Conservation (phyloP, 352 stramenopile genomes). For the Elongisporangium undulatum region DNA sequence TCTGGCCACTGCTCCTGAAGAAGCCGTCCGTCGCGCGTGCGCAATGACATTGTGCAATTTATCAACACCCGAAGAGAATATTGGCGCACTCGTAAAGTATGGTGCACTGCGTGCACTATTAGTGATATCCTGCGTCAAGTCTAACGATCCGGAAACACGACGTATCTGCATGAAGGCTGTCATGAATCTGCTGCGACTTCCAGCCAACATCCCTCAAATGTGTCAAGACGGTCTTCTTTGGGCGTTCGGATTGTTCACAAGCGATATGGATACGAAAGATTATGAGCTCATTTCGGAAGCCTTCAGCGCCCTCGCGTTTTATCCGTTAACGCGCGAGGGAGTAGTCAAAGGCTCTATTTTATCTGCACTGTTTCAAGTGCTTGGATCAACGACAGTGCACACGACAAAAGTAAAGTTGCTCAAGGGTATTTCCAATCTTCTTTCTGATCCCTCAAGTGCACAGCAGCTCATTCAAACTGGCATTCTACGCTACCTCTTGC, state of each 20-base stretch:
- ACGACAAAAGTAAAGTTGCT: slow-evolving; percentile 38
- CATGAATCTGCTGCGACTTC: slow-evolving; percentile 55
- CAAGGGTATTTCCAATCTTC: slow-evolving; percentile 43
- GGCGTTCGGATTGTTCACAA: slow-evolving; percentile 60
- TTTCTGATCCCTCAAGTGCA: slow-evolving; percentile 29
- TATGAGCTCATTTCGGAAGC: slow-evolving; percentile 60
- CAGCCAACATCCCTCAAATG: slow-evolving; percentile 43
- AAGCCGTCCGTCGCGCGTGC: slow-evolving; percentile 61
- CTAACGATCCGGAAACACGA: slow-evolving; percentile 68
- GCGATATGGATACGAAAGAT: slow-evolving; percentile 47
- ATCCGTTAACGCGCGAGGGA: slow-evolving; percentile 36
- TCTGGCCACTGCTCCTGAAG: slow-evolving; percentile 60
- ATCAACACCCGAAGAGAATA: slow-evolving; percentile 84
- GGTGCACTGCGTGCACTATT: slow-evolving; percentile 88
- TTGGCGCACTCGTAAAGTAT: slow-evolving; percentile 84
- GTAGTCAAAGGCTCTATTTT: slow-evolving; percentile 40
- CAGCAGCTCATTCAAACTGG: slow-evolving; percentile 17
- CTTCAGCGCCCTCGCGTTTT: slow-evolving; percentile 58
- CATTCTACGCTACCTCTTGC: slow-evolving; percentile 22
- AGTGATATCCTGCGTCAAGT: slow-evolving; percentile 78
- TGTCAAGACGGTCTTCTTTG: slow-evolving; percentile 69
- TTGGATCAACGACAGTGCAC: slow-evolving; percentile 9
- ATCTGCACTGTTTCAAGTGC: slow-evolving; percentile 35
- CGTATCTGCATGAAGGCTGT: slow-evolving; percentile 69
- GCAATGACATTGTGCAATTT: slow-evolving; percentile 93